phyloP scores from a whole-genome alignment of 108 stramenopile species.

The Cylindrotheca closterium region DNA sequence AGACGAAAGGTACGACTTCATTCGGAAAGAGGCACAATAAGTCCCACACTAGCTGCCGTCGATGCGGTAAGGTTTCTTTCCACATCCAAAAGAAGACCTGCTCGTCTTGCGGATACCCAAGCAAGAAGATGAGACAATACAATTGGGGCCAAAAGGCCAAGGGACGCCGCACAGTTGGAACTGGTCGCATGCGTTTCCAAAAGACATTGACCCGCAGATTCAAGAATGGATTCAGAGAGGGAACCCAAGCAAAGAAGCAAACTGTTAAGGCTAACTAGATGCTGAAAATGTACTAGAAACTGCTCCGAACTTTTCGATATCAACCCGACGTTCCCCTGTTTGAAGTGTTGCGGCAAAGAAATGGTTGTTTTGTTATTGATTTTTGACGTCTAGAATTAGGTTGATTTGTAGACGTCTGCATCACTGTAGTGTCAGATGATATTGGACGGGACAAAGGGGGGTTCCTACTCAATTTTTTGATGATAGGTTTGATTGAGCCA shows the following conservation, averaged over 20 bases:
- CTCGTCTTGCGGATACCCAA: conserved; percentile 98
- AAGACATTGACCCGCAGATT: conserved; percentile 97
- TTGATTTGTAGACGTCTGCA: no score
- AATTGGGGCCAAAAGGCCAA: conserved; percentile 99
- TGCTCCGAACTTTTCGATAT: no score
- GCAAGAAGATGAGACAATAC: conserved; percentile 95
- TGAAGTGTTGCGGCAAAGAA: no score
- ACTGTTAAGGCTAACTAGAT: conserved; percentile 58
- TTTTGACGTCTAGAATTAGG: no score
- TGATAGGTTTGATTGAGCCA: no score
- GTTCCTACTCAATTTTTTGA: no score
- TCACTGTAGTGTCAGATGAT: no score
- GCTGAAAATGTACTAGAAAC: no score
- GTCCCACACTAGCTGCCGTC: conserved; percentile 99
- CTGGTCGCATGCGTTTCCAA: conserved; percentile 99
- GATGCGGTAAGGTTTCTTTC: conserved; percentile 97
- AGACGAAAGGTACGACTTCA: conserved; percentile 99
- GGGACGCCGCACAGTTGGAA: conserved; percentile 95
- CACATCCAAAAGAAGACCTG: conserved; percentile 99
- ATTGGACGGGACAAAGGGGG: no score
- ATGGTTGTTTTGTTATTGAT: no score
- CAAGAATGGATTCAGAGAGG: conserved; percentile 99
- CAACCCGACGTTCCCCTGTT: no score
- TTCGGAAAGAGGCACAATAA: conserved; percentile 99
- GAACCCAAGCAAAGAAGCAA: conserved; percentile 92